Evolutionary conservation across 495 filamentous ascomycete species (phyloP), one percentile per base, ranked within the genome.

Genomic region (Aspergillus biplanus): DNA sequence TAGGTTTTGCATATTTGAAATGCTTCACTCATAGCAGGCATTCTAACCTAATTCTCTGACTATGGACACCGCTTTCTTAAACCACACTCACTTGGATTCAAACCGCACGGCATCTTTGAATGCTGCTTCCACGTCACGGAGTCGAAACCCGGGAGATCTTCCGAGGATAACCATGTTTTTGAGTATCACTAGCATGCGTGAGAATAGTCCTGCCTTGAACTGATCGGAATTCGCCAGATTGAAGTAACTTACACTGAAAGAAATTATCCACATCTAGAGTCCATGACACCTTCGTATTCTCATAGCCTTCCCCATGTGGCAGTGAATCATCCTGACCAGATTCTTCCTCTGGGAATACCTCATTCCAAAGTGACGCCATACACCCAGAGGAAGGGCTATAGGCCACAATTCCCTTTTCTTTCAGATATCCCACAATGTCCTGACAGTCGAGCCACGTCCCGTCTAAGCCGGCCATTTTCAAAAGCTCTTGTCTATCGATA

Each of bases 371-470:
- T 3, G 13, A 9, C 37, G 52, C 31, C n/a, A 44, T 13, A 18
- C 11, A 63, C 15, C 47, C 39, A 18, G 42, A 64, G 13, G 63
- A 63, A n/a, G 63, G 61, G 2, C 61, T 67, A 49, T 75, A 63
- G 8, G 72, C 35, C 15, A 42, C 44, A 3, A 76, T 35, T 1
- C 71, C 69, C 63, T 69, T 69, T 21, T 64, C 65, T 37, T 63
- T 56, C 4, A 77, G 64, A 63, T 69, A 77, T 5, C 65, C 66
- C 48, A 94, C 87, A 2, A 92, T 89, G 68, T 92, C 91, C 55
- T 85, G 79, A 11, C 85, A 78, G 66, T 93, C 89, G 61, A 89
- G 87, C 82, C 88, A 93, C 39, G 89, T 85, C 13, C 90, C 88
- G 46, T 85, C 80, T 68, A 86, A 83, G 0, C 83, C 86, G 47